Percentiles rank a stretch among this genome's conserved stretches.
These are phyloP conservation scores for Emericellopsis atlantica DNA, from an alignment of 2,329 filamentous ascomycete genomes.

Conservation along the genomic window DNA sequence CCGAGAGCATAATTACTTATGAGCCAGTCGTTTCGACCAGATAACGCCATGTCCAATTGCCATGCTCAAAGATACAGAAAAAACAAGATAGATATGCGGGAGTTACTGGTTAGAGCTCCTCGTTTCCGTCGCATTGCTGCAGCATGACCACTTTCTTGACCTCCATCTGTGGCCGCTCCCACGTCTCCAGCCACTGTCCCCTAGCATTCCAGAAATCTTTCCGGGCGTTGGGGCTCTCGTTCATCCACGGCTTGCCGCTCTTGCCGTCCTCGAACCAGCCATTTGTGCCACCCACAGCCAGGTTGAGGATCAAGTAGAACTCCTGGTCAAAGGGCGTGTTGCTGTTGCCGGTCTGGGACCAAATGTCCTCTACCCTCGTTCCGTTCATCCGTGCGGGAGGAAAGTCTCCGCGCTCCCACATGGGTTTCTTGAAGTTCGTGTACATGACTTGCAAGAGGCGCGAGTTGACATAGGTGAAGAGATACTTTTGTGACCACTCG, in stretches of 20 bases:
- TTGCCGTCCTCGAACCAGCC: slow-evolving; percentile 72
- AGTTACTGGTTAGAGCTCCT: slow-evolving; percentile 26
- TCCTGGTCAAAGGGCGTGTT: slow-evolving; percentile 64
- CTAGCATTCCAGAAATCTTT: slow-evolving; percentile 66
- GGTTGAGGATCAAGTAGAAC: slow-evolving; percentile 66
- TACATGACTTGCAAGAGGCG: slow-evolving; percentile 72
- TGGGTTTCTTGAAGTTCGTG: slow-evolving; percentile 55
- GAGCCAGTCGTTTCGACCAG: no score
- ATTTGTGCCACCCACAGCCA: slow-evolving; percentile 66
- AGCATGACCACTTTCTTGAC: slow-evolving; percentile 58
- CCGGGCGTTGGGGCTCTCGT: slow-evolving; percentile 51
- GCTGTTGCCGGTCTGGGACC: slow-evolving; percentile 45
- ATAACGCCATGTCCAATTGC: no score
- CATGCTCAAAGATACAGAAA: neutral
- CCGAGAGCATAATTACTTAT: no score
- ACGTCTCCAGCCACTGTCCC: slow-evolving; percentile 56
- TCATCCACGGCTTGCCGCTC: slow-evolving; percentile 67
- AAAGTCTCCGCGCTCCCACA: slow-evolving; percentile 60
- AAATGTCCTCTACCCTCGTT: slow-evolving; percentile 49
- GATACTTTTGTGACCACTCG: slow-evolving; percentile 80
- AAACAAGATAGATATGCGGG: neutral
- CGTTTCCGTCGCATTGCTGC: slow-evolving; percentile 54
- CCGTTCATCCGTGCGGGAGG: slow-evolving; percentile 52
- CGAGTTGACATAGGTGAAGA: slow-evolving; percentile 77
- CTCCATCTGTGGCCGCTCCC: slow-evolving; percentile 56